Base-by-base conservation (phyloP, 495 filamentous ascomycete genomes). In the Neurospora tetrasperma region DNA sequence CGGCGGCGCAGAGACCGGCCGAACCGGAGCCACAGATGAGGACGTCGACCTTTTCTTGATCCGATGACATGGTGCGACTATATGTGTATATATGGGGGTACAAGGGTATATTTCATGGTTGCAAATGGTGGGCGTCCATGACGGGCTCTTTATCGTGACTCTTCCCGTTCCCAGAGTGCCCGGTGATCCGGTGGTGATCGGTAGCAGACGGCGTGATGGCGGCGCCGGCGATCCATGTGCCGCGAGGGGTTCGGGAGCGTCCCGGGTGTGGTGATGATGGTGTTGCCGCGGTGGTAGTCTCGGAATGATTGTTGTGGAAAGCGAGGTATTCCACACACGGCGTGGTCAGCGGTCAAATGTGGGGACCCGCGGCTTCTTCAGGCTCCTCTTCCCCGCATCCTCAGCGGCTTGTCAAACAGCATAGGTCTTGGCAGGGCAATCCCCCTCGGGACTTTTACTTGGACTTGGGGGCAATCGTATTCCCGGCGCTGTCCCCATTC, bases 11-110 rank as follows among this genome's bases (percentile, higher is more conserved):
- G 73, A 92, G 85, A 35, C 91, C 91, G 16, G 91, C 91, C 3
- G 90, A 91, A 16, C 91, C 90, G 72, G 85, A 87, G 74, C 91
- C 90, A 71, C 85, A 83, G 73, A 93, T 91, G 5, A 93, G 78
- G 43, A 93, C 88, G 74, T 88, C 84, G 78, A 79, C 75, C 39
- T 83, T 79, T 70, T 80, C 75, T 39, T 82, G 5, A 38, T 72
- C 70, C 46, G 70, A 48, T 35, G 75, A 72, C 73, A 76, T 76
- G 9, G 42, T 69, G 3, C 35, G 4, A 38, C 35, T 38, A 42
- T 39, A 10, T n/a, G 70, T 43, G 7, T 44, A 5, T 18, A 42
- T 14, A 4, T 39, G 3, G 35, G 23, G 27, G 2, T 27, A 1
- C 27, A 27, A 27, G 27, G 27, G 27, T 31, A 35, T 27, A 6